phyloP scores from a whole-genome alignment of 768 basidiomycete species.

The Nidularia sp. region DNA sequence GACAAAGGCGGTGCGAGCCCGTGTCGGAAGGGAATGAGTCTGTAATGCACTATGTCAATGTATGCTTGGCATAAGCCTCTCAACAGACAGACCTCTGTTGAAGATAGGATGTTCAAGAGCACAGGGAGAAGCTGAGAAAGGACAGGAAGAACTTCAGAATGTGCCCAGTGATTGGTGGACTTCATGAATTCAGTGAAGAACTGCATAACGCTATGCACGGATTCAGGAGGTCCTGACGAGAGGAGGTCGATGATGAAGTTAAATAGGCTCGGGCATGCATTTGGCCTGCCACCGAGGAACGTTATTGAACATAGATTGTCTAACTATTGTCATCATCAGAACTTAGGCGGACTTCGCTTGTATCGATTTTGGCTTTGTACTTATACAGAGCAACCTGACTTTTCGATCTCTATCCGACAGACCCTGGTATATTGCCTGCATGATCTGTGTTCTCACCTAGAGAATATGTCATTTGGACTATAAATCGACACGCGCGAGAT shows the following conservation, averaged over 20 bases:
- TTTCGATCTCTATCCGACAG: constrained; percentile 84
- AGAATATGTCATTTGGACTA: constrained; percentile 5
- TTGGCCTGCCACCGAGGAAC: constrained; percentile 92
- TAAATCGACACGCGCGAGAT: not conserved
- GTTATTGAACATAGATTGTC: constrained; percentile 54
- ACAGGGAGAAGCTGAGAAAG: constrained; percentile 85
- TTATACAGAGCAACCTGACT: constrained; percentile 78
- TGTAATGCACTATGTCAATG: constrained; percentile 16
- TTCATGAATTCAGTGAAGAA: constrained; percentile 94
- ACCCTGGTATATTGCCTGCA: constrained; percentile 72
- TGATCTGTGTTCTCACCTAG: constrained; percentile 78
- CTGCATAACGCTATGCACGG: constrained; percentile 95
- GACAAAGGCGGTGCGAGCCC: constrained; percentile 80
- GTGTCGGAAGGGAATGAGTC: constrained; percentile 75
- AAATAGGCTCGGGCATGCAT: constrained; percentile 89
- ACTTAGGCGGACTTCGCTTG: too few relatives aligned
- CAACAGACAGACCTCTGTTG: constrained; percentile 50
- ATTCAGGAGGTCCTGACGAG: constrained; percentile 62
- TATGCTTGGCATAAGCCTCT: not conserved
- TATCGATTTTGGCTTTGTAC: constrained; percentile 17
- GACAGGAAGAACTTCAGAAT: constrained; percentile 92
- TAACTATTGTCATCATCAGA: not conserved
- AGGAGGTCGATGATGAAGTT: constrained; percentile 70
- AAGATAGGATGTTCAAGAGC: constrained; percentile 74
- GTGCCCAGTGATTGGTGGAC: constrained; percentile 67